phyloP scores from a whole-genome alignment of 305 asterid species.

The Fraxinus sp. region DNA sequence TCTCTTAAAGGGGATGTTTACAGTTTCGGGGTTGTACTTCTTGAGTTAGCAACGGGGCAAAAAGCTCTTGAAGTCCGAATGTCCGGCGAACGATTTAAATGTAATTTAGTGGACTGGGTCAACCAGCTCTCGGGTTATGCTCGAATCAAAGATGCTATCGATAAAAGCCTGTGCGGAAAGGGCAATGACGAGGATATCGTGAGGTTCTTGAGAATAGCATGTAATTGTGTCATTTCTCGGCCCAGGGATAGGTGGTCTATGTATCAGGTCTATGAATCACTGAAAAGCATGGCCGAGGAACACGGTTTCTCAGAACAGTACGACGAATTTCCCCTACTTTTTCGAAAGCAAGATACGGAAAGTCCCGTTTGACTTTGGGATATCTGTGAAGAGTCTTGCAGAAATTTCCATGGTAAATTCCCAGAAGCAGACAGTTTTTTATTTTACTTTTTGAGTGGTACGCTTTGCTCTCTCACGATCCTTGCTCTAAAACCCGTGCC shows the following conservation, averaged over 20 bases:
- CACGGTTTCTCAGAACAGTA: slow-evolving; percentile 65
- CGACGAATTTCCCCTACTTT: slow-evolving; percentile 80
- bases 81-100: slow-evolving; percentile 56
- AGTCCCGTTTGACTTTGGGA: slow-evolving; percentile 36
- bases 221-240: slow-evolving; percentile 58
- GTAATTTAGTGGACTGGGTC: slow-evolving; percentile 82
- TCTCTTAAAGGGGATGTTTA: slow-evolving; percentile 78
- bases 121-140: slow-evolving; percentile 52
- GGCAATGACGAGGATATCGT: slow-evolving; percentile 75
- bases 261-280: slow-evolving; percentile 69
- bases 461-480: not conserved
- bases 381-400: slow-evolving; percentile 6
- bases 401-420: slow-evolving; percentile 25
- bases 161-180: slow-evolving; percentile 48
- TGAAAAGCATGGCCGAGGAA: slow-evolving; percentile 67
- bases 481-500: not conserved
- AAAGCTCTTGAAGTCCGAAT: slow-evolving; percentile 60
- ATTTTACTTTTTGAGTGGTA: not conserved
- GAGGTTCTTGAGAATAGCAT: slow-evolving; percentile 62
- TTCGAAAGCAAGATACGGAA: slow-evolving; percentile 47
- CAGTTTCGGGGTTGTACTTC: slow-evolving; percentile 81
- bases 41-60: slow-evolving; percentile 78
- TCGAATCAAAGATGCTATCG: slow-evolving; percentile 65
- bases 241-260: slow-evolving; percentile 75
- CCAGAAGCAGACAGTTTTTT: slow-evolving; percentile 14